These are phyloP conservation scores for Russula earlei DNA, from an alignment of 768 basidiomycete genomes.

Conservation along the genomic window DNA sequence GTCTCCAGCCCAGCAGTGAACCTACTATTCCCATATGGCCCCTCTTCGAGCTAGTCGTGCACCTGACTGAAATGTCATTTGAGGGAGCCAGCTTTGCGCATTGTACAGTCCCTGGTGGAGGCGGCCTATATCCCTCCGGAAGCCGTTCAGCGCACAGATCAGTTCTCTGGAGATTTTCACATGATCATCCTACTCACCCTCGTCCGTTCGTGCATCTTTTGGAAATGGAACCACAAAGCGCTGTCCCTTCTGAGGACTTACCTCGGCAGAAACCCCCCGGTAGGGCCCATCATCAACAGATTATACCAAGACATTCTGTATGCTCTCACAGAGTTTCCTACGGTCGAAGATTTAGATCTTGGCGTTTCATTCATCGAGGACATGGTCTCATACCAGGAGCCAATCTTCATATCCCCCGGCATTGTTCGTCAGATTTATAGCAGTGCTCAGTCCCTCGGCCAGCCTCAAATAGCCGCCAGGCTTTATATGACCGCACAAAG, in stretches of 20 bases:
- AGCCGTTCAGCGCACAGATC: conserved; percentile 34
- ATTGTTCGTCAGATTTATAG: conserved; percentile 31
- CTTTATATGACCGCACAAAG: conserved; percentile 42
- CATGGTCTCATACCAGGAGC: conserved; percentile 26
- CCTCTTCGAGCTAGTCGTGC: conserved; percentile 37
- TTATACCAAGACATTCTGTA: conserved; percentile 36
- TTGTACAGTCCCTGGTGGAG: conserved; percentile 43
- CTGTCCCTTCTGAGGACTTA: conserved; percentile 30
- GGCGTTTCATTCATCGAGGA: conserved; percentile 35
- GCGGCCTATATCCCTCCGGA: conserved; percentile 37
- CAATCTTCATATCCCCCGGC: conserved; percentile 33
- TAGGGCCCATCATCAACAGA: conserved; percentile 24
- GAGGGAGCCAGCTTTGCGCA: conserved; percentile 31
- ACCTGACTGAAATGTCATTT: conserved; percentile 31
- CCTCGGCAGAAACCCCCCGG: conserved; percentile 22
- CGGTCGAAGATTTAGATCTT: conserved; percentile 28
- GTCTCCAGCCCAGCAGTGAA: background rate
- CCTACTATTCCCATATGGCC: conserved; percentile 25
- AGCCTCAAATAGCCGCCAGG: conserved; percentile 30
- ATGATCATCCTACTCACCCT: conserved; percentile 42
- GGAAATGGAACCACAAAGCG: conserved; percentile 42
- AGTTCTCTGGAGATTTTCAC: conserved; percentile 32
- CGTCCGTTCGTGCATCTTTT: conserved; percentile 43
- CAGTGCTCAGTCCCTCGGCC: conserved; percentile 8
- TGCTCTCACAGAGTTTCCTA: conserved; percentile 14